Base-by-base conservation (phyloP, 108 stramenopile genomes). In the Tribonema minus region DNA sequence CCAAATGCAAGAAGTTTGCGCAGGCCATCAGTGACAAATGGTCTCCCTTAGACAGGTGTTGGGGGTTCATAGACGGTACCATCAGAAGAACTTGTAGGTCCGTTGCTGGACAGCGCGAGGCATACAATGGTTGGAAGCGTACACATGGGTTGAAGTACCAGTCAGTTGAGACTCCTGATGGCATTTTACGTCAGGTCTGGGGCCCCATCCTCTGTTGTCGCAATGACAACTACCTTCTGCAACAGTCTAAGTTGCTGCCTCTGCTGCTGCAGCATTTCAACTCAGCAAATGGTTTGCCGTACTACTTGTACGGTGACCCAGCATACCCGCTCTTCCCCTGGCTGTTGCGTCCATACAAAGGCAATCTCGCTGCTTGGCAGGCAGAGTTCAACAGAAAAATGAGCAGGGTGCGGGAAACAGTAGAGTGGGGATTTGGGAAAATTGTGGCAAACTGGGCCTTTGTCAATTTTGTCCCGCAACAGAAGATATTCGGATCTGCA, bases 51-150 rank as follows among this genome's bases (percentile, higher is more conserved):
- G 4, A 15, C 1, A 3, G 12, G 12, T 68, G 46, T 15, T 54
- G 46, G 67, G 41, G 41, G 2, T 68, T 68, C 26, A 0, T 68
- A 1, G 67, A 68, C 41, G 41, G 67, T 2, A 68, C 46, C 0
- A 25, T 68, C 23, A 20, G 67, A 2, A 26, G 29, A 0, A 68
- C 35, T 23, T 3, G 34, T 34, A 40, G 68, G 0, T 46, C 31
- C 46, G 0, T 15, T 23, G 32, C 25, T 23, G 1, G 20, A 1
- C 68, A 34, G 33, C 2, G 33, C 3, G 2, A n/a, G 41, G 33
- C 6, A 27, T 68, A 58, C 38, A 39, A 67, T 9, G 66, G 66
- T 2, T 67, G 66, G 66, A 67, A 67, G 35, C 66, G 39, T 27
- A 30, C 2, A 20, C 66, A 41, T 12, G 66, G 38, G 0, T 3